These are phyloP conservation scores for Coelastrella sp. DNA, from an alignment of 139 green algal genomes.

Conservation along the genomic window DNA sequence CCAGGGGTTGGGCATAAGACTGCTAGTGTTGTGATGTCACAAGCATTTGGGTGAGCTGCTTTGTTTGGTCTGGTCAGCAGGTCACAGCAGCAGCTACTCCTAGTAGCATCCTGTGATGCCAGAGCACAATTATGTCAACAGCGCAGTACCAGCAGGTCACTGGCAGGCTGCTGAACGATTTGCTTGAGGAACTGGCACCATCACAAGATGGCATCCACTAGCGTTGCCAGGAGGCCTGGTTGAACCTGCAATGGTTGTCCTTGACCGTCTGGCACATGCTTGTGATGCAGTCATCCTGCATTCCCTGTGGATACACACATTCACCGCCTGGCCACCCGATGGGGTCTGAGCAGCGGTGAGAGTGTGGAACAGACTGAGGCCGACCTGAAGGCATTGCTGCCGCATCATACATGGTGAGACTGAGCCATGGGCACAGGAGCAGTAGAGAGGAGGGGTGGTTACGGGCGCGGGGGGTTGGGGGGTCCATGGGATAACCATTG, in stretches of 20 bases:
- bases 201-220: too few species aligned
- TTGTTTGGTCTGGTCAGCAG: neutral
- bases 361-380: constrained; percentile 89
- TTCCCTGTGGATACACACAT: constrained; percentile 97
- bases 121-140: too few species aligned
- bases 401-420: constrained; percentile 65
- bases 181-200: too few species aligned
- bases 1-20: constrained; percentile 82
- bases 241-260: too few species aligned
- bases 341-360: constrained; percentile 69
- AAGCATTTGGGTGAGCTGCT: constrained; percentile 64
- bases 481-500: too few species aligned
- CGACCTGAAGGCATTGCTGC: constrained; percentile 82
- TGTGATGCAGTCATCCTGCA: constrained; percentile 54
- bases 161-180: too few species aligned
- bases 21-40: constrained; percentile 78
- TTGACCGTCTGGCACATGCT: too few species aligned
- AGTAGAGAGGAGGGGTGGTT: too few species aligned
- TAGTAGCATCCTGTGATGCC: neutral
- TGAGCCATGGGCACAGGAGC: too few species aligned
- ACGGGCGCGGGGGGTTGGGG: too few species aligned
- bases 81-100: neutral
- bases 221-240: too few species aligned
- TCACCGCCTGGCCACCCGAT: constrained; percentile 61
- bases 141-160: too few species aligned